Evolutionary conservation across 495 filamentous ascomycete species (phyloP).

Genomic region (Extremus antarcticus): DNA sequence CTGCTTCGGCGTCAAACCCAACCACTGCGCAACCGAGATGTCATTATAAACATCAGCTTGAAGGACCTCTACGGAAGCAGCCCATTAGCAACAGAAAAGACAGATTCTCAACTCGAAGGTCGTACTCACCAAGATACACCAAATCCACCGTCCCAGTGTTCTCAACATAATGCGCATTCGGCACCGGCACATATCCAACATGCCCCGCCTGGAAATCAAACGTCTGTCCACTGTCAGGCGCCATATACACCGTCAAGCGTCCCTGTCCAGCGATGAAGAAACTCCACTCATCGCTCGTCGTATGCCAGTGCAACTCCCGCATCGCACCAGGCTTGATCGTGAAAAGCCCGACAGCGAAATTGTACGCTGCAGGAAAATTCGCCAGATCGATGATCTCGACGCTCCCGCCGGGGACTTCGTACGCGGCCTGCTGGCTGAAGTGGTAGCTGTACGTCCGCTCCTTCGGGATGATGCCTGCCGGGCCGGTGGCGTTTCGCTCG

Average conservation of each 20-base stretch:
- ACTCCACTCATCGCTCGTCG: constrained; percentile 47
- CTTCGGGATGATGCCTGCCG: constrained; percentile 43
- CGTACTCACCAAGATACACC: constrained; percentile 10
- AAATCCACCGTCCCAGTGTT: constrained; percentile 29
- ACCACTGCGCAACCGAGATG: constrained; percentile 15
- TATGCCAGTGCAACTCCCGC: constrained; percentile 52
- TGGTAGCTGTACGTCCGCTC: constrained; percentile 53
- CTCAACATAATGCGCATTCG: constrained; percentile 54
- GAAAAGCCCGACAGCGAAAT: constrained; percentile 53
- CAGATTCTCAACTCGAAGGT: not conserved
- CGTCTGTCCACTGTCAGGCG: constrained; percentile 31
- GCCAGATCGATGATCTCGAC: constrained; percentile 57
- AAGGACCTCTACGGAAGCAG: constrained; percentile 7
- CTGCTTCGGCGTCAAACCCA: constrained; percentile 15
- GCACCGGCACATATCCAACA: constrained; percentile 49
- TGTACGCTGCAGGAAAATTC: constrained; percentile 49
- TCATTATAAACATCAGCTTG: constrained; percentile 13
- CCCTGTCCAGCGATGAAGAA: constrained; percentile 43
- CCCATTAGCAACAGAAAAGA: not conserved
- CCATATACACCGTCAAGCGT: constrained; percentile 42
- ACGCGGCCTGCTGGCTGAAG: constrained; percentile 50
- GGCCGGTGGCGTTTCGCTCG: constrained; percentile 37
- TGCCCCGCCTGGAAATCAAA: constrained; percentile 43
- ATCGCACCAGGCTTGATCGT: constrained; percentile 49
- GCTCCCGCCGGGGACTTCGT: constrained; percentile 48